A percentile compares a stretch with the other conserved stretches of the same genome.
These are phyloP conservation scores for Puccinia coronata DNA, from an alignment of 1,284 basidiomycete genomes.

Conservation along the genomic window DNA sequence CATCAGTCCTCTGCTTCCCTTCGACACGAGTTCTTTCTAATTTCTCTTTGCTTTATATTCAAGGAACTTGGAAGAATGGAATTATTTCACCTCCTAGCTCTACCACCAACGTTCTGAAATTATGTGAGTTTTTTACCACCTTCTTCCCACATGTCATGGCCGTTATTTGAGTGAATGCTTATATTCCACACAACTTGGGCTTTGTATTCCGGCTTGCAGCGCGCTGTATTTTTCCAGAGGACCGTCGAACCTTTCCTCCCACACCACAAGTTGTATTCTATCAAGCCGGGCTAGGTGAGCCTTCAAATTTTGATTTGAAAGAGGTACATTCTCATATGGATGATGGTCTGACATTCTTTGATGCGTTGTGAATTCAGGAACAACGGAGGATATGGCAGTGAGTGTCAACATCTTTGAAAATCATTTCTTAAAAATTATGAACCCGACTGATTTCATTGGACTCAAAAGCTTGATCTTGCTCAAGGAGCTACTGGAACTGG, in stretches of 20 bases:
- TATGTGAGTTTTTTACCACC: conserved; percentile 23
- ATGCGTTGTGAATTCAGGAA: conserved; percentile 18
- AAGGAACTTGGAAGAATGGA: conserved; percentile 47
- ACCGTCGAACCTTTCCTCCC: conserved; percentile 42
- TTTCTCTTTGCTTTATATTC: background rate
- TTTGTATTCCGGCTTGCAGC: background rate
- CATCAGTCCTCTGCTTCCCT: background rate
- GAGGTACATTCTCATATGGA: background rate
- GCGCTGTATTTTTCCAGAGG: conserved; percentile 46
- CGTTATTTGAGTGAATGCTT: too few species aligned
- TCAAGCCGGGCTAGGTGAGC: conserved; percentile 44
- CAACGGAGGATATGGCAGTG: conserved; percentile 32
- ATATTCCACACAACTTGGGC: too few species aligned
- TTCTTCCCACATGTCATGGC: background rate
- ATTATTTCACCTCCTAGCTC: conserved; percentile 18
- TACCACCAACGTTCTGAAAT: conserved; percentile 40
- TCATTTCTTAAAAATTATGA: background rate
- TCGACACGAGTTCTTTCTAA: background rate
- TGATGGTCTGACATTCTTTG: conserved; percentile 1
- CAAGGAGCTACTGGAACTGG: conserved; percentile 51
- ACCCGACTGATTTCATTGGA: background rate
- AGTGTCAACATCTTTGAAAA: background rate
- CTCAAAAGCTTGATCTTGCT: conserved; percentile 30
- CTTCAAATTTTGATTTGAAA: background rate
- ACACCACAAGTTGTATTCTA: conserved; percentile 48